phyloP scores from a whole-genome alignment of 2,329 filamentous ascomycete species.

The Aureobasidium subglaciale region DNA sequence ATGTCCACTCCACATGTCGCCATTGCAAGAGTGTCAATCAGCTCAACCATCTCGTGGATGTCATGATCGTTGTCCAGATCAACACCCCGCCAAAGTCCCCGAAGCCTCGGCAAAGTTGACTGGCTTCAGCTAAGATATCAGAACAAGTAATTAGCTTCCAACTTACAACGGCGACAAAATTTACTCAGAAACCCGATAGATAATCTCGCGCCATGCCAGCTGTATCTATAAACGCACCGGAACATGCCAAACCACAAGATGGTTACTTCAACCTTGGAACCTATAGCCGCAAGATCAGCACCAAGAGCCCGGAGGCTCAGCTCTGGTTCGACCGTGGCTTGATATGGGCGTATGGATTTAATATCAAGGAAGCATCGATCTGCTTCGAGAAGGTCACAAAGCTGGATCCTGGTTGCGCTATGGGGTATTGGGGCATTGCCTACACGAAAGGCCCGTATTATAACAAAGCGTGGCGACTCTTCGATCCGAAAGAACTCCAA shows the following conservation, averaged over 20 bases:
- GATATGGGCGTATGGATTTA: constrained; percentile 70
- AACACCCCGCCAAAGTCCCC: background rate
- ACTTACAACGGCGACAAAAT: background rate
- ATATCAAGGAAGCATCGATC: constrained; percentile 61
- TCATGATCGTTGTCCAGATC: background rate
- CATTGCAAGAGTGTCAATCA: no score
- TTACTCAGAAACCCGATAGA: no score
- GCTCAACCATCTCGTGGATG: background rate
- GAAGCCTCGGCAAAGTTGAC: constrained; percentile 1
- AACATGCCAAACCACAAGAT: constrained; percentile 1
- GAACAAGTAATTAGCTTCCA: background rate
- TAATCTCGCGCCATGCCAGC: background rate
- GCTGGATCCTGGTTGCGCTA: constrained; percentile 49
- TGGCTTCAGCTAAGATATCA: background rate
- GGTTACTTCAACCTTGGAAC: constrained; percentile 51
- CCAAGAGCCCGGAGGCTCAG: constrained; percentile 47
- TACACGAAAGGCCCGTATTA: constrained; percentile 70
- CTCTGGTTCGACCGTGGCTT: constrained; percentile 66
- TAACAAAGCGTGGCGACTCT: constrained; percentile 71
- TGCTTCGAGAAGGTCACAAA: constrained; percentile 58
- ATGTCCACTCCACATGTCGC: no score
- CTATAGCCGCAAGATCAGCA: constrained; percentile 49
- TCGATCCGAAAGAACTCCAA: constrained; percentile 55
- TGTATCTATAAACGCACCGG: background rate
- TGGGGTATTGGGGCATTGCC: constrained; percentile 64